Evolutionary conservation across 179 eudicot species (phyloP), one percentile per base, ranked within the genome.

Genomic region (Silene noctiflora): DNA sequence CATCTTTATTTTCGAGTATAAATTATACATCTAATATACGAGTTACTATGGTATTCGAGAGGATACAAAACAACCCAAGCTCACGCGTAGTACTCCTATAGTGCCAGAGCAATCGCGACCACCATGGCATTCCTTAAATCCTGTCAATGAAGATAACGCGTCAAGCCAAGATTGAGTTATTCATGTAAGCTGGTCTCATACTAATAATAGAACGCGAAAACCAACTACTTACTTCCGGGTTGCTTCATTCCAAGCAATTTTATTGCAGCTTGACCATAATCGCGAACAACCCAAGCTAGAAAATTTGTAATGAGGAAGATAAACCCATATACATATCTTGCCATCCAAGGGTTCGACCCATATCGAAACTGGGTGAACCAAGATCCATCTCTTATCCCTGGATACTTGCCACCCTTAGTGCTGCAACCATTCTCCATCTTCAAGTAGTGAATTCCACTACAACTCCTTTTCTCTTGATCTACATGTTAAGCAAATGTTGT

Each of bases 11-110:
- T 33, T 39, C 11, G 46, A 39, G n/a, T n/a, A n/a, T n/a, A 39
- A 0, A 39, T 39, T 0, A 39, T 39, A 39, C 11, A 39, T 39
- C 46, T 39, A 39, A 39, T 39, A 39, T 39, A 39, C 46, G 46
- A 39, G 1, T 39, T 16, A 11, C 9, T 6, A 1, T 68, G n/a
- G 58, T 16, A 2, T 2, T 3, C 58, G 19, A 65, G 42, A 66
- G 97, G 97, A 92, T 92, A 91, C 96, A 62, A 86, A 92, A 69
- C 97, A 92, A 76, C 96, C 96, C 83, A 88, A 77, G 90, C 93
- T 89, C 71, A 91, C 91, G 1, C 93, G 89, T 55, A 92, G 77
- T 29, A 91, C 96, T 63, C 97, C 97, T 82, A 87, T 87, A 3
- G 92, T 81, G 33, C 97, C 97, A 69, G 91, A 81, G 76, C 97